phyloP scores from a whole-genome alignment of 371 early-diverging fungal genomes.

The Chytridiales sp. region DNA sequence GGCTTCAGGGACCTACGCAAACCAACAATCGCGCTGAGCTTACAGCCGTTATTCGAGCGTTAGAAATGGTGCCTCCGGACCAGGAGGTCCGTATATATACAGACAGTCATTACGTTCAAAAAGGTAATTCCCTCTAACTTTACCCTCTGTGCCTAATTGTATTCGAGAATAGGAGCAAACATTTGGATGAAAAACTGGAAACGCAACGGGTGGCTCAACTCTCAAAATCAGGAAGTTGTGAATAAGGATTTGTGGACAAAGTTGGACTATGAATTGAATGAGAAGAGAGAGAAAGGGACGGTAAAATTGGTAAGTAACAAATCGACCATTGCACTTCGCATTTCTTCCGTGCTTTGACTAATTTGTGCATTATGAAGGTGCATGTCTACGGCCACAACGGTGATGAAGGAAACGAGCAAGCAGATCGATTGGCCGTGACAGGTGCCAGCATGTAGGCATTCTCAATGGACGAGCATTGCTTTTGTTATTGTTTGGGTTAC shows the following conservation, averaged over 20 bases:
- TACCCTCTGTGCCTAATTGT: background rate
- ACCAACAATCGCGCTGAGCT: conserved; percentile 87
- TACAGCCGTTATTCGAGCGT: conserved; percentile 68
- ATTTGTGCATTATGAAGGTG: background rate
- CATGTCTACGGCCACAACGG: conserved; percentile 30
- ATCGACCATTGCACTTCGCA: too few relatives aligned
- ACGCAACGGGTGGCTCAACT: conserved; percentile 58
- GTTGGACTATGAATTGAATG: conserved; percentile 44
- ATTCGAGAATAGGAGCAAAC: conserved; percentile 41
- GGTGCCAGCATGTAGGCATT: conserved; percentile 21
- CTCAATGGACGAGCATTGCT: too few relatives aligned
- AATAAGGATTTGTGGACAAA: conserved; percentile 73
- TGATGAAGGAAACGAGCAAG: conserved; percentile 19
- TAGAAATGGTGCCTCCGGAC: conserved; percentile 52
- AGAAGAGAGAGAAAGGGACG: conserved; percentile 29
- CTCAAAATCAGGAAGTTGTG: conserved; percentile 56
- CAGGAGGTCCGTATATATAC: conserved; percentile 53
- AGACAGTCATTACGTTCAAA: conserved; percentile 70
- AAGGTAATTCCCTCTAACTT: conserved; percentile 43
- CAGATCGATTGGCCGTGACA: conserved; percentile 14
- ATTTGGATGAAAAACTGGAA: conserved; percentile 73
- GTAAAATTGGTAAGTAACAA: conserved; percentile 58
- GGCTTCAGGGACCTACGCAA: conserved; percentile 59
- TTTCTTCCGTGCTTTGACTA: background rate
- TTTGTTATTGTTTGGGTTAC: too few relatives aligned